Percentiles rank a stretch among this genome's conserved stretches.
Conservation (phyloP, 164 flowering plant genomes). For the Umbellularia californica region DNA sequence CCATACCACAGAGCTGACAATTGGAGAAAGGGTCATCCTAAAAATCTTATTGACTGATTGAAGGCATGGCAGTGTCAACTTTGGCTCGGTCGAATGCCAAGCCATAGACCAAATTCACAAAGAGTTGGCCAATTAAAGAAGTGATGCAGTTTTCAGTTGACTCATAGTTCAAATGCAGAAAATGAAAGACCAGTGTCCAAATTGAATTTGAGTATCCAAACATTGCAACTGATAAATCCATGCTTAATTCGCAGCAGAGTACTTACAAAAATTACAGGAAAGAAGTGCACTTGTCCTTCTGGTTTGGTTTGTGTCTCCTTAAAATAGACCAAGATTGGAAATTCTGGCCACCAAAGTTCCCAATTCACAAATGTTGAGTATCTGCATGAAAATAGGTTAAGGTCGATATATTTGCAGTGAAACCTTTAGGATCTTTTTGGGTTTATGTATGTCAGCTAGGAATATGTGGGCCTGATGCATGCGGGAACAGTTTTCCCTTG, state of each 20-base stretch:
- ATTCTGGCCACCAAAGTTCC: constrained; percentile 98
- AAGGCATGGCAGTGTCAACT: neutral
- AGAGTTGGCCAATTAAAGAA: constrained; percentile 1
- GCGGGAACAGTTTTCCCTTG: neutral
- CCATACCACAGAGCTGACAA: neutral
- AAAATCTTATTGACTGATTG: neutral
- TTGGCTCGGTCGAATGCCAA: neutral
- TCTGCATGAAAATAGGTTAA: constrained; percentile 27
- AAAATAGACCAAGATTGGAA: constrained; percentile 85
- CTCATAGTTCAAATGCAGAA: neutral
- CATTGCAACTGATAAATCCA: neutral
- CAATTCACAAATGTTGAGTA: constrained; percentile 90
- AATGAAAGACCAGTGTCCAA: neutral
- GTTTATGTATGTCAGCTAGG: neutral
- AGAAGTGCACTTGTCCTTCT: constrained; percentile 94
- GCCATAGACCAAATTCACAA: neutral
- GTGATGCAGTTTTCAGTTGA: neutral
- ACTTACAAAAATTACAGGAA: constrained; percentile 93
- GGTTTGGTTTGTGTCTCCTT: constrained; percentile 94
- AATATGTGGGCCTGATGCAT: neutral
- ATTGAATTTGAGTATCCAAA: neutral
- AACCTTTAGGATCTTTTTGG: neutral
- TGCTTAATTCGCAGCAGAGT: neutral
- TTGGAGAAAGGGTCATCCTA: neutral
- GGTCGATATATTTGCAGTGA: neutral